These are phyloP conservation scores for Mollisiaceae sp. DNA, from an alignment of 2,329 filamentous ascomycete genomes.

Conservation along the genomic window DNA sequence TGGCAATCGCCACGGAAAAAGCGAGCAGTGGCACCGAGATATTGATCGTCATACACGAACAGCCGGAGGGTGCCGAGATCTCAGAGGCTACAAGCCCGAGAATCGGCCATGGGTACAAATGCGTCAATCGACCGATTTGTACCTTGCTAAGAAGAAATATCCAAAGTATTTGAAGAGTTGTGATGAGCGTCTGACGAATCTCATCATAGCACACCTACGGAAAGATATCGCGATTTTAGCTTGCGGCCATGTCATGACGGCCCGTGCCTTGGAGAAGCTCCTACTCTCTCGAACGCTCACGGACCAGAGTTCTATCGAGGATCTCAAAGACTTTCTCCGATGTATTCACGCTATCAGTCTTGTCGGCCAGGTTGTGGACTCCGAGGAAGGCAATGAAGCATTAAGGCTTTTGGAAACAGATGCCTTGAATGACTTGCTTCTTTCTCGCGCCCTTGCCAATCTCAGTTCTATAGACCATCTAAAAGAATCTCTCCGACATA, in stretches of 20 bases:
- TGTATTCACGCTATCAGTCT: background rate
- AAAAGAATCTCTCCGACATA: background rate
- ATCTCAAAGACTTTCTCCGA: background rate
- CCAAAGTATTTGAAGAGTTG: background rate
- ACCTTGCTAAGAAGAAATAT: constrained; percentile 16
- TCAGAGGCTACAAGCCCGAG: background rate
- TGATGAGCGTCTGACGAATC: constrained; percentile 8
- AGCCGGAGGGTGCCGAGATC: background rate
- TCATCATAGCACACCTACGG: constrained; percentile 6
- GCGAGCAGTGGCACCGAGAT: background rate
- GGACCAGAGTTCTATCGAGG: constrained; percentile 1
- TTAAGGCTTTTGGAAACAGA: background rate
- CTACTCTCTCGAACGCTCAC: constrained; percentile 1
- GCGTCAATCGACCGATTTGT: constrained; percentile 11
- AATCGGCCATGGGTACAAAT: constrained; percentile 13
- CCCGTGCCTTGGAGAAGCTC: constrained; percentile 4
- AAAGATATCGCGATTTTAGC: constrained; percentile 22
- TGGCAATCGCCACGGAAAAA: background rate
- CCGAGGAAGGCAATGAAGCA: background rate
- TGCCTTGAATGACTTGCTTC: background rate
- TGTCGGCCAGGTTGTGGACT: background rate
- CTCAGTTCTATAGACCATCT: background rate
- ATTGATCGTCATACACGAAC: background rate
- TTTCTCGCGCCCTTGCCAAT: background rate
- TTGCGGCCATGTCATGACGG: constrained; percentile 19